phyloP scores from a whole-genome alignment of 2,329 filamentous ascomycete species.

The Ascochyta fabae region DNA sequence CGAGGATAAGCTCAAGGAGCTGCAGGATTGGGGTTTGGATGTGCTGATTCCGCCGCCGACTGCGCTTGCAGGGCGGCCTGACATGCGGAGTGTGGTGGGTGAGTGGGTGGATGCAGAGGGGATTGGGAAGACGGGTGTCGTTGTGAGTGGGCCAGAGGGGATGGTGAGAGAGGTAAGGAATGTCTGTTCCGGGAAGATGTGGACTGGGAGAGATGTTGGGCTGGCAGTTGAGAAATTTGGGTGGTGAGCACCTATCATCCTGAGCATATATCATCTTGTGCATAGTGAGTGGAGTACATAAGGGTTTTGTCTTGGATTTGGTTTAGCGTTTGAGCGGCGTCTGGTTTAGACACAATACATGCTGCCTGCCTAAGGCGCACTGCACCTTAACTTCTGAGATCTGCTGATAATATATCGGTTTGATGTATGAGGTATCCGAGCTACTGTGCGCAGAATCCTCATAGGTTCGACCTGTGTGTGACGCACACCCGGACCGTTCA shows the following conservation, averaged over 20 bases:
- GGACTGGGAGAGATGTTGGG: slow-evolving; percentile 57
- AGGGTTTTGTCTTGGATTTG: neutral
- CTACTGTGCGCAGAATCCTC: neutral
- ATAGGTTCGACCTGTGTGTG: neutral
- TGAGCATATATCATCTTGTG: neutral
- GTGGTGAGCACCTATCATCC: slow-evolving; percentile 52
- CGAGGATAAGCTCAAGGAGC: slow-evolving; percentile 56
- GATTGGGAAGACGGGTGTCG: slow-evolving; percentile 55
- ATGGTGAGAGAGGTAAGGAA: slow-evolving; percentile 68
- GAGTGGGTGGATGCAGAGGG: slow-evolving; percentile 44
- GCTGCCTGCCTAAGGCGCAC: neutral
- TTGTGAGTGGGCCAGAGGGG: slow-evolving; percentile 68
- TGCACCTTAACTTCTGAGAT: neutral
- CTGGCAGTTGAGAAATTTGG: slow-evolving; percentile 72
- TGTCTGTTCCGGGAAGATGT: slow-evolving; percentile 58
- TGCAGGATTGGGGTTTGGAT: slow-evolving; percentile 58
- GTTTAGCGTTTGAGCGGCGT: slow-evolving; percentile 5
- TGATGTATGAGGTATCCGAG: neutral
- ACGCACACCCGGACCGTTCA: too few relatives aligned
- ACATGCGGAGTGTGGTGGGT: slow-evolving; percentile 56
- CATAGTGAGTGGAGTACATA: neutral
- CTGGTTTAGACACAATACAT: neutral
- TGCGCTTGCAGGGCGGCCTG: slow-evolving; percentile 59
- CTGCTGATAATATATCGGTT: neutral
- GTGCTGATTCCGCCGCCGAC: slow-evolving; percentile 64